These are phyloP conservation scores for Ganoderma sinense DNA, from an alignment of 1,284 basidiomycete genomes.

Conservation along the genomic window DNA sequence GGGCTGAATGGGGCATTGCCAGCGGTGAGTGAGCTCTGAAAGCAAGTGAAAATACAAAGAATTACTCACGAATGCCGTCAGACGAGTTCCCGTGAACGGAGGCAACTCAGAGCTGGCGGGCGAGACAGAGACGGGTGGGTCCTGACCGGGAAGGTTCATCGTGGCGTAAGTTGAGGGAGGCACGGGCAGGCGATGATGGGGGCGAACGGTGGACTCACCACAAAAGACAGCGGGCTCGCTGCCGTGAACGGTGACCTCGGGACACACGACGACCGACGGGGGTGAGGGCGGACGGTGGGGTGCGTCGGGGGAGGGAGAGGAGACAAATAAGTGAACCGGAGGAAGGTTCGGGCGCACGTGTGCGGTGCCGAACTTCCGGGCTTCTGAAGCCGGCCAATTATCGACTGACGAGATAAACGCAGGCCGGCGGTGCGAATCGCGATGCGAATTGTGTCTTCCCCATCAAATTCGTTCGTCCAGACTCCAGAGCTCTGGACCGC, in stretches of 20 bases:
- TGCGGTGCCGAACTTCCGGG: constrained; percentile 5
- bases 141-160: constrained; percentile 11
- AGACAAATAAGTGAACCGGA: constrained; percentile 19
- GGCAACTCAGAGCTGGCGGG: constrained; percentile 10
- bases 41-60: neutral
- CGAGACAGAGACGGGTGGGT: constrained; percentile 20
- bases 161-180: constrained; percentile 3
- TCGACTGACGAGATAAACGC: neutral
- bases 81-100: constrained; percentile 19
- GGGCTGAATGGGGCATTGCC: constrained; percentile 13
- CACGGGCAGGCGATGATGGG: too few species aligned
- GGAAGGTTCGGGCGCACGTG: constrained; percentile 27
- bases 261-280: constrained; percentile 22
- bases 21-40: constrained; percentile 14
- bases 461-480: neutral
- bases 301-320: constrained; percentile 19
- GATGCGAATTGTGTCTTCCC: neutral
- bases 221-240: constrained; percentile 18
- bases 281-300: constrained; percentile 19
- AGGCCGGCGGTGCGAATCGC: too few species aligned
- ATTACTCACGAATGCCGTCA: constrained; percentile 19
- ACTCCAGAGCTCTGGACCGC: too few species aligned
- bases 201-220: constrained; percentile 11
- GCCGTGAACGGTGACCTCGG: constrained; percentile 28
- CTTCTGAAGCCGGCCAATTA: neutral